Conservation (phyloP, 768 basidiomycete genomes). For the Hericium alpestre region DNA sequence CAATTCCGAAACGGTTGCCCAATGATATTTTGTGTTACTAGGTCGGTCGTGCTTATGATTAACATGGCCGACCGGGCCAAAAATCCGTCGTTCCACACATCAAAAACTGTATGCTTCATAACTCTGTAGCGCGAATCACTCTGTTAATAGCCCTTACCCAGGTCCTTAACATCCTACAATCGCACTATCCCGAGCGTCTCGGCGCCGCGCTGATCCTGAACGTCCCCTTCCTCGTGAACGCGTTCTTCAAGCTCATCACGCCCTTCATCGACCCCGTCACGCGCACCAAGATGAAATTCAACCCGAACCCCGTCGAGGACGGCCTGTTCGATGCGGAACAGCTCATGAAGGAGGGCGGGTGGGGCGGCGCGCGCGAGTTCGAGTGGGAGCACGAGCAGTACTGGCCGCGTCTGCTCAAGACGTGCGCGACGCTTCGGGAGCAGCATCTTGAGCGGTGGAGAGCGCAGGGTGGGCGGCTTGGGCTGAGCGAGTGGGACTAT, state of each 20-base stretch:
- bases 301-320: slow-evolving; percentile 55
- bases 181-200: slow-evolving; percentile 82
- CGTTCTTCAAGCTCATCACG: slow-evolving; percentile 68
- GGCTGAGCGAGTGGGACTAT: slow-evolving; percentile 72
- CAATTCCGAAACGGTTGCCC: too few species aligned
- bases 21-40: slow-evolving; percentile 16
- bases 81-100: slow-evolving; percentile 30
- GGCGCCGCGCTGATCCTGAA: slow-evolving; percentile 65
- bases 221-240: slow-evolving; percentile 66
- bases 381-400: slow-evolving; percentile 67
- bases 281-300: slow-evolving; percentile 64
- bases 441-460: slow-evolving; percentile 54
- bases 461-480: slow-evolving; percentile 54
- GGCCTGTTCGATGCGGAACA: slow-evolving; percentile 59
- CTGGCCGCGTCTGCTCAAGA: slow-evolving; percentile 53
- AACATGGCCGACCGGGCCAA: slow-evolving; percentile 70
- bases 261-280: slow-evolving; percentile 83
- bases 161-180: slow-evolving; percentile 50
- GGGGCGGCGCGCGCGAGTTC: slow-evolving; percentile 60
- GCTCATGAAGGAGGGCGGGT: slow-evolving; percentile 52
- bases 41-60: slow-evolving; percentile 61
- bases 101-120: slow-evolving; percentile 24
- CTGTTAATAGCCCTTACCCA: slow-evolving; percentile 1
- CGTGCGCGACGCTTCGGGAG: slow-evolving; percentile 41
- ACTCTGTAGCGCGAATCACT: background rate